Evolutionary conservation across 129 eudicot genomes (phyloP), one percentile per base, ranked within the genome.

Genomic region (Erigeron canadensis): DNA sequence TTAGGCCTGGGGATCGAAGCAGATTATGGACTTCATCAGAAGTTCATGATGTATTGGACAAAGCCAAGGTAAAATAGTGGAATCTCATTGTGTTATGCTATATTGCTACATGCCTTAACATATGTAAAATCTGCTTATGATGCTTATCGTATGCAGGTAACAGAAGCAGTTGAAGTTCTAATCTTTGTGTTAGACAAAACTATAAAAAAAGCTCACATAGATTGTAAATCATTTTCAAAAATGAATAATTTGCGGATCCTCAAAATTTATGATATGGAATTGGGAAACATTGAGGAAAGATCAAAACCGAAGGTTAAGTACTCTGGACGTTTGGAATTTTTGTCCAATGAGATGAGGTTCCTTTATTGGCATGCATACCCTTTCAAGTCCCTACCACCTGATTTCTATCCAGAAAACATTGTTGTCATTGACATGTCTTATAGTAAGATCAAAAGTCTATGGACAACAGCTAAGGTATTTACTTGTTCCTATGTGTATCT

Each of bases 21-120:
- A 50, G 84, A 13, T 38, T 78, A 17, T 74, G 84, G 72, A 43
- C 11, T 74, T 3, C 44, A 6, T 28, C 50, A 0, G 84, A 80
- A 23, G 74, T 74, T 11, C 4, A 5, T 12, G 22, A 68, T 22
- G 80, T 80, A 50, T 58, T 80, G 67, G 10, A 15, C 0, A 10
- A 51, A 2, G 44, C 48, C 6, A 69, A 12, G 71, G 76, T 63
- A 18, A 18, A 2, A 10, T 2, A 58, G 15, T 58, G 64, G 62
- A 9, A 55, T 15, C 6, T 65, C 2, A 18, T 40, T 46, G 4
- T 46, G 4, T 10, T 28, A 28, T 28, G 34, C 34, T 28, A 28
- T 9, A 43, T 45, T 15, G 4, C 11, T 15, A 13, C 67, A 65
- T 10, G 54, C 10, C 6, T 1, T 21, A 42, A 10, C 37, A 43